Percentiles rank a stretch among this genome's conserved stretches.
Evolutionary conservation across 208 protist species (phyloP).

Genomic region (Balamuthia mandrillaris): DNA sequence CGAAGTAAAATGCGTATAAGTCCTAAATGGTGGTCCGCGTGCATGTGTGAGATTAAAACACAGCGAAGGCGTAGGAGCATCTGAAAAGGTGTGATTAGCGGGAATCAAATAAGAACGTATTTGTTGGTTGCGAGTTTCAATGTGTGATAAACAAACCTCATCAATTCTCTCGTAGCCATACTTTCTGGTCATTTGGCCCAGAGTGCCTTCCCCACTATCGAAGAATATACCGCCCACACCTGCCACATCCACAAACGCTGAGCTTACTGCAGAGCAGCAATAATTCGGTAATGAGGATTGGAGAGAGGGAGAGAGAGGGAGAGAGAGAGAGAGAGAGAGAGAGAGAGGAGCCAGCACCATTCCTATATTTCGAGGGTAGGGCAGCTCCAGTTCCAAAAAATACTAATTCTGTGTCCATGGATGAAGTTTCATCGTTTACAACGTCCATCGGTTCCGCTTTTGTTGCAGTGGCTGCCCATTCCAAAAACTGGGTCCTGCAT

Average conservation of each 20-base stretch:
- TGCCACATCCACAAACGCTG: not conserved
- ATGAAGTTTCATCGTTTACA: too few relatives aligned
- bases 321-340: too few relatives aligned
- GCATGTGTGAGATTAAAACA: slow-evolving; percentile 71
- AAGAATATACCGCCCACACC: slow-evolving; percentile 39
- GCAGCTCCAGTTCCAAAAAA: slow-evolving; percentile 64
- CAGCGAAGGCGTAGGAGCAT: slow-evolving; percentile 19
- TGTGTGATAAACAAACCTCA: not conserved
- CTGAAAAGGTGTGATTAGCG: too few relatives aligned
- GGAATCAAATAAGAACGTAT: too few relatives aligned
- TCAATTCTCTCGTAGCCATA: slow-evolving; percentile 40
- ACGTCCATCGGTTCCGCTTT: too few relatives aligned
- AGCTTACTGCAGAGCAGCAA: not conserved
- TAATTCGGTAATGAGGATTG: too few relatives aligned
- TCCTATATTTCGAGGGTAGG: slow-evolving; percentile 62
- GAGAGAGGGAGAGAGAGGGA: too few relatives aligned
- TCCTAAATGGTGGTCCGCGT: slow-evolving; percentile 75
- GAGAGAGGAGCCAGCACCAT: slow-evolving; percentile 25
- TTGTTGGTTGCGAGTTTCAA: too few relatives aligned
- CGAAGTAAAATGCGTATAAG: slow-evolving; percentile 35
- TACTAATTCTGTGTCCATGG: not conserved
- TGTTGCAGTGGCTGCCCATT: too few relatives aligned
- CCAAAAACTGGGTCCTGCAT: too few relatives aligned
- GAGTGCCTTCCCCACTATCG: slow-evolving; percentile 69
- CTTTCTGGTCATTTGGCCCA: slow-evolving; percentile 56